Evolutionary conservation across 352 stramenopile species (phyloP).

Genomic region (Phytophthora gonapodyides): DNA sequence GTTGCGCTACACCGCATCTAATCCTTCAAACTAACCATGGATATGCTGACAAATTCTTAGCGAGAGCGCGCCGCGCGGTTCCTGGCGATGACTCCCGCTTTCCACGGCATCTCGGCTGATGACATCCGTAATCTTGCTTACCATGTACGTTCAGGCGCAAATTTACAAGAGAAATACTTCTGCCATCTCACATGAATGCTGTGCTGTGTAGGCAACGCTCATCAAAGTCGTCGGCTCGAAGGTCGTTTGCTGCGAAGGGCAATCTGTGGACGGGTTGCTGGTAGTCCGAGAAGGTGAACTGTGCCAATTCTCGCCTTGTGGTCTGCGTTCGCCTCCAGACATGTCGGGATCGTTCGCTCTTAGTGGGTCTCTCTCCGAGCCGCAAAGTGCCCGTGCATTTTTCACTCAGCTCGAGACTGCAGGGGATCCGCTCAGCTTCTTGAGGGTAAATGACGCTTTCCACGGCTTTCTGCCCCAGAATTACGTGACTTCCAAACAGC

Average conservation of each 20-base stretch:
- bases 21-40: no score
- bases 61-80: slow-evolving; percentile 41
- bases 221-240: slow-evolving; percentile 57
- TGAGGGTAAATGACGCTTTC: slow-evolving; percentile 47
- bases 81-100: slow-evolving; percentile 43
- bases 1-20: background rate
- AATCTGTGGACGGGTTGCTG: slow-evolving; percentile 57
- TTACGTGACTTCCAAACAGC: slow-evolving; percentile 34
- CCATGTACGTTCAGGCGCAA: slow-evolving; percentile 26
- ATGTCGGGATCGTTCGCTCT: slow-evolving; percentile 55
- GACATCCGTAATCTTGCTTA: slow-evolving; percentile 40
- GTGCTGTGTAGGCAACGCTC: slow-evolving; percentile 29
- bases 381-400: slow-evolving; percentile 44
- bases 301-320: slow-evolving; percentile 51
- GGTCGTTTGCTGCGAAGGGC: slow-evolving; percentile 57
- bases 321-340: slow-evolving; percentile 44
- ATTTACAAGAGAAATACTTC: background rate
- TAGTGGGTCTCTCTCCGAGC: slow-evolving; percentile 45
- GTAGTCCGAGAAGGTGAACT: slow-evolving; percentile 56
- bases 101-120: slow-evolving; percentile 33
- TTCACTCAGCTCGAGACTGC: slow-evolving; percentile 60
- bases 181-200: background rate
- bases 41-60: slow-evolving; percentile 14
- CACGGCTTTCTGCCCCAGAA: slow-evolving; percentile 57
- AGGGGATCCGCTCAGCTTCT: slow-evolving; percentile 53